Percentiles rank a stretch among this genome's conserved stretches.
Conservation (phyloP, 2,329 filamentous ascomycete species). For the Thelonectria discophora region DNA sequence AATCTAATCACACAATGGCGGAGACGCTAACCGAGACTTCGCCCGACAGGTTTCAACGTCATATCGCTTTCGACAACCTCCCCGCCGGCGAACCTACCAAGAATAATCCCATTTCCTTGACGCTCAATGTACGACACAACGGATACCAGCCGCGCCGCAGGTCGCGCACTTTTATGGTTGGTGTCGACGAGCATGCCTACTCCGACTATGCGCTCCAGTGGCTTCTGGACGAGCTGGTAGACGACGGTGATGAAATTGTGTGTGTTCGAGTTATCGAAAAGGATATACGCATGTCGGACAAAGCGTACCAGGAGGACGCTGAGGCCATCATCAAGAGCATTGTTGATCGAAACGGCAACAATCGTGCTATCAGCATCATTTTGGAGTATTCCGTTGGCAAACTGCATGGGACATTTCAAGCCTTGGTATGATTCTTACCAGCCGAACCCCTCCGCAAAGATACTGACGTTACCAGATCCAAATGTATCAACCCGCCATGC, state of each 20-base stretch:
- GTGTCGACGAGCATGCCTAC: conserved; percentile 90
- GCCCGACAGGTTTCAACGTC: conserved; percentile 63
- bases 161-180: conserved; percentile 89
- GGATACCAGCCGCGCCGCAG: conserved; percentile 83
- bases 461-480: conserved; percentile 69
- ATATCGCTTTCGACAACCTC: conserved; percentile 70
- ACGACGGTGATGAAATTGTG: conserved; percentile 92
- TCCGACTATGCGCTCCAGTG: conserved; percentile 93
- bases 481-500: conserved; percentile 89
- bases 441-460: conserved; percentile 6
- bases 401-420: conserved; percentile 88
- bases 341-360: conserved; percentile 78
- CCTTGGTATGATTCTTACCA: conserved; percentile 68
- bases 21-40: conserved; percentile 54
- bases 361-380: conserved; percentile 85
- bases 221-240: conserved; percentile 90
- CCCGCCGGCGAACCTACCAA: conserved; percentile 66
- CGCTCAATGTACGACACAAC: conserved; percentile 84
- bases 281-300: conserved; percentile 75
- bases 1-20: conserved; percentile 45
- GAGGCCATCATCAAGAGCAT: conserved; percentile 78
- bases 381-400: conserved; percentile 91
- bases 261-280: conserved; percentile 90
- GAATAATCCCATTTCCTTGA: conserved; percentile 73
- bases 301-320: conserved; percentile 79